Percentiles rank a stretch among this genome's conserved stretches.
These are phyloP conservation scores for Setomelanomma holmii DNA, from an alignment of 2,329 filamentous ascomycete genomes.

Conservation along the genomic window DNA sequence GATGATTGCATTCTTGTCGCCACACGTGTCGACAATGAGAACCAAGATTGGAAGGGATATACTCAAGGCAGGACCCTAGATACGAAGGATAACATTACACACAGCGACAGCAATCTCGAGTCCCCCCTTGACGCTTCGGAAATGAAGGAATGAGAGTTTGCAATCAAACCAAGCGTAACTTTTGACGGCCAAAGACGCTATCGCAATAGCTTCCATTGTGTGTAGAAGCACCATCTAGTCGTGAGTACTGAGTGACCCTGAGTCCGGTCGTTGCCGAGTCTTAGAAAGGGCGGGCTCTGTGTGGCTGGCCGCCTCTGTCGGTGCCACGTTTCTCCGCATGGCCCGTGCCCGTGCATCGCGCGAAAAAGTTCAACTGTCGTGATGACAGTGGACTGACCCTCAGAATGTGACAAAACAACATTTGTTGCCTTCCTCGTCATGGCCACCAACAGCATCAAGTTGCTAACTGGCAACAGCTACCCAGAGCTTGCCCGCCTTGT, in stretches of 20 bases:
- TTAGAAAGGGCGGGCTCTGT: not conserved
- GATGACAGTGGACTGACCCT: conserved; percentile 16
- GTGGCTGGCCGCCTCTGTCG: conserved; percentile 7
- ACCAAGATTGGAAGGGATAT: not conserved
- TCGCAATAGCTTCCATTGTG: no score
- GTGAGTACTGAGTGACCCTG: no score
- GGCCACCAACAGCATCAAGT: conserved; percentile 77
- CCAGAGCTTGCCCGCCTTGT: conserved; percentile 74
- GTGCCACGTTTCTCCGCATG: conserved; percentile 27
- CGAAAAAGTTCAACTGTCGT: conserved; percentile 30
- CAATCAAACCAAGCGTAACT: no score
- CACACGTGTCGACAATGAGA: not conserved
- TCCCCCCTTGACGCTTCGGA: not conserved
- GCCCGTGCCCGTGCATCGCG: conserved; percentile 24
- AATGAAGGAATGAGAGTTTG: not conserved
- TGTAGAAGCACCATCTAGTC: no score
- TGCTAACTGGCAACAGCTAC: conserved; percentile 78
- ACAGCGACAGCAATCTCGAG: not conserved
- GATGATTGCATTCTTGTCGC: conserved; percentile 1
- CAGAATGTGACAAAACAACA: conserved; percentile 26
- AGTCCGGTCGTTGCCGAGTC: not conserved
- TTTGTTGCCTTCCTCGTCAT: conserved; percentile 51
- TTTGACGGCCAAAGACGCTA: no score
- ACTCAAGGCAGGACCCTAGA: not conserved
- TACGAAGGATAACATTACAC: not conserved